Evolutionary conservation across 306 rosid genomes (phyloP).

Genomic region (Malus asiatica): DNA sequence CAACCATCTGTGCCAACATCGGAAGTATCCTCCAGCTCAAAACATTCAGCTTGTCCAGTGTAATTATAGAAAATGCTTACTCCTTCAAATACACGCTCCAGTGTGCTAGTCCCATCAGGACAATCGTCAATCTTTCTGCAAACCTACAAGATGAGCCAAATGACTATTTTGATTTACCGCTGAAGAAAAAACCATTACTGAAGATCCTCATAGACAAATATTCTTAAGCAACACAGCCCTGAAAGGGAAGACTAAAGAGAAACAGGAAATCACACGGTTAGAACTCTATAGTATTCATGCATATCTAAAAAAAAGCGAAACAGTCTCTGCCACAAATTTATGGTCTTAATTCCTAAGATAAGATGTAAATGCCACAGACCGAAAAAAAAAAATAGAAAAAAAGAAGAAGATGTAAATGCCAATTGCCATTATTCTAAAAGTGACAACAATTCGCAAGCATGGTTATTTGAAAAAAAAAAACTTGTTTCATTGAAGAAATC

Average conservation of each 20-base stretch:
- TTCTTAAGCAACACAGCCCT: neutral
- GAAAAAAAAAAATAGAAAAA: no score
- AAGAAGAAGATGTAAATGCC: neutral
- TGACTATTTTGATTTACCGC: neutral
- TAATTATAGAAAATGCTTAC: constrained; percentile 64
- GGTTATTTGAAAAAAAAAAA: no score
- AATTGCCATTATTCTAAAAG: neutral
- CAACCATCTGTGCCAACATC: constrained; percentile 69
- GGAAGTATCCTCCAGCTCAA: constrained; percentile 65
- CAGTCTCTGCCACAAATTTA: neutral
- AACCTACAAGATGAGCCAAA: constrained; percentile 32
- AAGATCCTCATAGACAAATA: neutral
- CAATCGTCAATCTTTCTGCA: constrained; percentile 52
- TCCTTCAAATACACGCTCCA: constrained; percentile 69
- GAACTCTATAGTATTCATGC: no score
- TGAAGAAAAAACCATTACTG: neutral
- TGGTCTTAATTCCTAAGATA: neutral
- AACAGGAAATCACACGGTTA: no score
- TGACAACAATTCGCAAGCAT: neutral
- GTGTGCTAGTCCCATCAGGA: constrained; percentile 45
- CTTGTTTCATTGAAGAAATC: neutral
- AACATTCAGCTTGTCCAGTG: constrained; percentile 58
- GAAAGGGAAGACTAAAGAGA: neutral
- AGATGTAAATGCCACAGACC: neutral
- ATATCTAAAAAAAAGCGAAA: no score